Conservation (phyloP, 148 eudicot species). For the Fagopyrum esculentum region DNA sequence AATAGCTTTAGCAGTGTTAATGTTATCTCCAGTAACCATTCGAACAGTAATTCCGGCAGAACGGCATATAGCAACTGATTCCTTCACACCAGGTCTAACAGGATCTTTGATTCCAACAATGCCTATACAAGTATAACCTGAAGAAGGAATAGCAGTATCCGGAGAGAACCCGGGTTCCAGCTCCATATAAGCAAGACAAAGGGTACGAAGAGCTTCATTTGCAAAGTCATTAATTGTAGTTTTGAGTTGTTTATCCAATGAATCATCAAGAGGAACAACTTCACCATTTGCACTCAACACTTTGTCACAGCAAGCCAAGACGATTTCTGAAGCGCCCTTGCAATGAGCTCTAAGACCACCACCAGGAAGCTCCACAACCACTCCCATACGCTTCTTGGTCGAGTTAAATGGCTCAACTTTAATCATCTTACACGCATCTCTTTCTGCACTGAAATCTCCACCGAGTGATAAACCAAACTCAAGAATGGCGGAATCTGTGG, state of each 20-base stretch:
- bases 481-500: conserved; percentile 82
- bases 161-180: conserved; percentile 52
- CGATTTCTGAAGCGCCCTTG: conserved; percentile 95
- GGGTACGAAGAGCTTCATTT: conserved; percentile 75
- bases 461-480: conserved; percentile 82
- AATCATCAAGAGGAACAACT: conserved; percentile 63
- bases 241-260: conserved; percentile 41
- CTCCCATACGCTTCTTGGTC: conserved; percentile 86
- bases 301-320: conserved; percentile 82
- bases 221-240: conserved; percentile 72
- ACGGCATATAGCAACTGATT: conserved; percentile 89
- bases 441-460: conserved; percentile 69
- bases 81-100: conserved; percentile 91
- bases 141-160: conserved; percentile 51
- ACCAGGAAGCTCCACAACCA: conserved; percentile 63
- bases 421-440: conserved; percentile 50
- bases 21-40: conserved; percentile 98
- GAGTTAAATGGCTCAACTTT: conserved; percentile 95
- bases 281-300: conserved; percentile 63
- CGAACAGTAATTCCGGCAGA: conserved; percentile 91
- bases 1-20: conserved; percentile 95
- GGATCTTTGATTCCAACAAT: conserved; percentile 98
- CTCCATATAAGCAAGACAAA: conserved; percentile 83
- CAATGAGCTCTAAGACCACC: conserved; percentile 72
- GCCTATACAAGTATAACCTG: conserved; percentile 82